A percentile compares a stretch with the other conserved stretches of the same genome.
Evolutionary conservation across 192 early-diverging fungal genomes (phyloP).

Genomic region (Phycomyces nitens): DNA sequence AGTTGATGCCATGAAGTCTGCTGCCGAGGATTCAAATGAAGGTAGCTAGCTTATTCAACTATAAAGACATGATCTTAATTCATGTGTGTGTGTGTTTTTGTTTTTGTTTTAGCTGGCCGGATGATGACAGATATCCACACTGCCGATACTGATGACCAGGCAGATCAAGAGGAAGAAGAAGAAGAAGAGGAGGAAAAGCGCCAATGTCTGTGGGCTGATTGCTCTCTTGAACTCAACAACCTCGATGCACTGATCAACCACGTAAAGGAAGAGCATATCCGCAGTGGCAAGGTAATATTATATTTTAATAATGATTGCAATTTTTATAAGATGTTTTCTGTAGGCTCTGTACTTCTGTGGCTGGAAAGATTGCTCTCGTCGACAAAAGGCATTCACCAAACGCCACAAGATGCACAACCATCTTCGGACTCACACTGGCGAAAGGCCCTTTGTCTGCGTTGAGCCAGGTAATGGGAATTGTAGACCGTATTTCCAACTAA

Average conservation of each 20-base stretch:
- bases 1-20: neutral
- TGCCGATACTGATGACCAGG: constrained; percentile 10
- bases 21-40: neutral
- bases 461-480: constrained; percentile 34
- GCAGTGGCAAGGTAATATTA: constrained; percentile 52
- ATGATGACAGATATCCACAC: constrained; percentile 8
- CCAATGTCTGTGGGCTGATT: constrained; percentile 51
- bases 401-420: constrained; percentile 73
- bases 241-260: constrained; percentile 51
- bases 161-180: constrained; percentile 15
- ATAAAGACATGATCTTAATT: no score
- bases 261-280: constrained; percentile 52
- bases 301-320: neutral
- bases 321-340: constrained; percentile 4
- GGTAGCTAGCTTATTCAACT: neutral
- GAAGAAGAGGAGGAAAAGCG: constrained; percentile 32
- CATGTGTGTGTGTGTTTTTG: no score
- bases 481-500: neutral
- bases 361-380: constrained; percentile 51
- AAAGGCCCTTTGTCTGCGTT: constrained; percentile 67
- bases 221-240: constrained; percentile 37
- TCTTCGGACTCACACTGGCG: constrained; percentile 72
- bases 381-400: constrained; percentile 64
- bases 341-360: constrained; percentile 49
- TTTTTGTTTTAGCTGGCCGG: neutral